Evolutionary conservation across 225 moss, liverwort and hornwort species (phyloP).

Genomic region (Bryum argenteum): DNA sequence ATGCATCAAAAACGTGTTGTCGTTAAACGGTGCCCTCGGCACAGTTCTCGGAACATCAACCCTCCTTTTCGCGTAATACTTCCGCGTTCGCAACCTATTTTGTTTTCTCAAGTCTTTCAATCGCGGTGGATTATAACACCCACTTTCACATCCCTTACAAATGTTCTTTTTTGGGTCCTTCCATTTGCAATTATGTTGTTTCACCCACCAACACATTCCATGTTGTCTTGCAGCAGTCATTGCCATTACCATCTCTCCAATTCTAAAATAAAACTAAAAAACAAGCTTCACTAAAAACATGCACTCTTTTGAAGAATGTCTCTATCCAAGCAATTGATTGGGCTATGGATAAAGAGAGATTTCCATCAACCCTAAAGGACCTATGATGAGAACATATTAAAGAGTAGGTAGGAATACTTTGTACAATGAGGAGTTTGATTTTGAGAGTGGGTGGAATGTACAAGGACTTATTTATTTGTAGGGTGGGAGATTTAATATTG

Average conservation of each 20-base stretch:
- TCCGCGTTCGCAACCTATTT: conserved; percentile 41
- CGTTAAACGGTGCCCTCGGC: conserved; percentile 61
- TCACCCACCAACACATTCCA: background rate
- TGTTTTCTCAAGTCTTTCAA: conserved; percentile 57
- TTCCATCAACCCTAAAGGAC: no score
- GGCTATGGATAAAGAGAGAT: no score
- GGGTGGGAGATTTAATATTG: no score
- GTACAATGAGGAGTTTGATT: no score
- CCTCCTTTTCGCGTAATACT: conserved; percentile 55
- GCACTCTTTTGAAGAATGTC: no score
- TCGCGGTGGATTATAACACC: conserved; percentile 48
- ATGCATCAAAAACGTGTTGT: conserved; percentile 61
- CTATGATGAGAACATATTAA: no score
- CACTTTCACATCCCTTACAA: conserved; percentile 18
- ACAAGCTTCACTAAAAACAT: no score
- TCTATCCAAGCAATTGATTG: no score
- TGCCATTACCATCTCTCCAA: background rate
- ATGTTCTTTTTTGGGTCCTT: conserved; percentile 15
- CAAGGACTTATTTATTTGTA: no score
- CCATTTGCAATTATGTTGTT: conserved; percentile 6
- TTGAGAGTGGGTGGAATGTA: no score
- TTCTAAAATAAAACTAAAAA: background rate
- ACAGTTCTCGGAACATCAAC: conserved; percentile 31
- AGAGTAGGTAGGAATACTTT: no score
- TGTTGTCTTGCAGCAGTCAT: background rate